Percentiles rank a stretch among this genome's conserved stretches.
These are phyloP conservation scores for Colletotrichum viniferum DNA, from an alignment of 2,329 filamentous ascomycete species.

Conservation along the genomic window DNA sequence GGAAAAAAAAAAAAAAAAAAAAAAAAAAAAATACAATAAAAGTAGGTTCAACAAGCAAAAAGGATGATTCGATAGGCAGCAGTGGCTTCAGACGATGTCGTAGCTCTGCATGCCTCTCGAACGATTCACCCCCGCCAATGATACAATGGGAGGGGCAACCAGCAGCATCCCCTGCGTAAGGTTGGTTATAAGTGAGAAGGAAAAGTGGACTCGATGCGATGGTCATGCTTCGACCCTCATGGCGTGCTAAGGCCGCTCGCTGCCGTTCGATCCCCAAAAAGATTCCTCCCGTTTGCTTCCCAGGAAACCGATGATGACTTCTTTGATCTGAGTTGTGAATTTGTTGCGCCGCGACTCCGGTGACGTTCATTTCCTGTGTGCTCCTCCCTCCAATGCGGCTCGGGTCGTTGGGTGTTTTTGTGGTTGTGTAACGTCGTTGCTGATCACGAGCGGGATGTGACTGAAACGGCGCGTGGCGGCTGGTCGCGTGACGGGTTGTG, in stretches of 20 bases:
- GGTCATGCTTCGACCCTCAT: not conserved
- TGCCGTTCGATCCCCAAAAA: not conserved
- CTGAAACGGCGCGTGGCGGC: not conserved
- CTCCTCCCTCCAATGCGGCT: not conserved
- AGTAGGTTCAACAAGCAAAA: not conserved
- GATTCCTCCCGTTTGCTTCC: not conserved
- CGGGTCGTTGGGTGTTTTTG: not conserved
- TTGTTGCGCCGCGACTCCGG: not conserved
- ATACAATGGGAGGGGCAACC: not conserved
- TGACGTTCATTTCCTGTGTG: not conserved
- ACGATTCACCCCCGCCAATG: not conserved
- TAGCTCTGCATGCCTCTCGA: not conserved
- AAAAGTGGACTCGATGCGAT: slow-evolving; percentile 8
- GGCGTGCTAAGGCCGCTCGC: not conserved
- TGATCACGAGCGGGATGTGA: not conserved
- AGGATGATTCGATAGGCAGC: not conserved
- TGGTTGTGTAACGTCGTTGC: not conserved
- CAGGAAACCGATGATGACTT: not conserved
- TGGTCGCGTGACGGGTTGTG: not conserved
- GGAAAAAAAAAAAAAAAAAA: not conserved
- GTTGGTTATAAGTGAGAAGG: not conserved
- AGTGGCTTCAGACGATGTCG: not conserved
- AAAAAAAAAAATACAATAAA: not conserved
- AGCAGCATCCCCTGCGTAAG: not conserved
- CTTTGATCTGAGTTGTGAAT: not conserved